Evolutionary conservation across 179 eudicot species (phyloP).

Genomic region (Beta lomatogona): DNA sequence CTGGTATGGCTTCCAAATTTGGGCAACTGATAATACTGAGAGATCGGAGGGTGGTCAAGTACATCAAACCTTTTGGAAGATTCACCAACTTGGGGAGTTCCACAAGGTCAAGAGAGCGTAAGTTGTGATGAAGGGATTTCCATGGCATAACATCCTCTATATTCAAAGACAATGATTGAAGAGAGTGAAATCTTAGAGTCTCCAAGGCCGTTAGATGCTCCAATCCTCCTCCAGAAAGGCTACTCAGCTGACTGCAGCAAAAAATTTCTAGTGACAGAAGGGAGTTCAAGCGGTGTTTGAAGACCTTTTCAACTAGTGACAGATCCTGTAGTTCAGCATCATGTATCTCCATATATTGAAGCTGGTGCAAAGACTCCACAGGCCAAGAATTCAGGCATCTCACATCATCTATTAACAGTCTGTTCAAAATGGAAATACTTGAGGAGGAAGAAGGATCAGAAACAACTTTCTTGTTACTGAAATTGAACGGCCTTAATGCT

Average conservation of each 20-base stretch:
- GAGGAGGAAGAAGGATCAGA: neutral
- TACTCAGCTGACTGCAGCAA: neutral
- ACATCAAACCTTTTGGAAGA: slow-evolving; percentile 21
- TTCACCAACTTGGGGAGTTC: neutral
- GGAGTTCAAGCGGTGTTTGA: neutral
- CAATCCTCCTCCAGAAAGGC: slow-evolving; percentile 6
- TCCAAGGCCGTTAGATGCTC: slow-evolving; percentile 23
- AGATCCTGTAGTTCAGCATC: neutral
- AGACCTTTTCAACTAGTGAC: neutral
- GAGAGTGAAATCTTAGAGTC: neutral
- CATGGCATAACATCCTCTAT: slow-evolving; percentile 1
- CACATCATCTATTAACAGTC: neutral
- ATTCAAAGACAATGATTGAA: neutral
- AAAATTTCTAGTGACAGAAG: neutral
- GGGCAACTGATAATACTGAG: neutral
- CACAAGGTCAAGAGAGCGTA: neutral
- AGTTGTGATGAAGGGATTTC: slow-evolving; percentile 5
- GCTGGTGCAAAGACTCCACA: neutral
- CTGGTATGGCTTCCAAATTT: neutral
- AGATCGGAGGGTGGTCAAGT: too few relatives aligned
- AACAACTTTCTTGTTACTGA: neutral
- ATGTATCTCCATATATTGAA: neutral
- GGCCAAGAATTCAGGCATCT: neutral
- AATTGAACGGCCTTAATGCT: neutral
- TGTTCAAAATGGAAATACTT: neutral